These are phyloP conservation scores for Psophocarpus tetragonolobus DNA, from an alignment of 306 rosid genomes.

Conservation along the genomic window DNA sequence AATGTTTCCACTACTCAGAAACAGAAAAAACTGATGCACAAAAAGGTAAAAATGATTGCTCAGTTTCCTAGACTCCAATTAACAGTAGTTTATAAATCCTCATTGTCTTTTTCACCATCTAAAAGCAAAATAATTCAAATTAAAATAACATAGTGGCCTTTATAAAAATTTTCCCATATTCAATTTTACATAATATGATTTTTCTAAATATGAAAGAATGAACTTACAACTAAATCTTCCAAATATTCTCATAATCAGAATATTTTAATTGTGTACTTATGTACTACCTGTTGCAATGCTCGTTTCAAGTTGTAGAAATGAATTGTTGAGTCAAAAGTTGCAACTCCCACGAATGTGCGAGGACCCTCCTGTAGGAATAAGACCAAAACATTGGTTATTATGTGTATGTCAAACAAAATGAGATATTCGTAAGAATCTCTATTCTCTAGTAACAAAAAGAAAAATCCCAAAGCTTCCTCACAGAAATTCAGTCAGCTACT, in stretches of 20 bases:
- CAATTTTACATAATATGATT: constrained; percentile 11
- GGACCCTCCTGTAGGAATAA: constrained; percentile 83
- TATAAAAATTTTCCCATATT: neutral
- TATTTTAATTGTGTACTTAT: neutral
- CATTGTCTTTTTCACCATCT: constrained; percentile 28
- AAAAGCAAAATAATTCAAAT: neutral
- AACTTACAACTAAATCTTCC: neutral
- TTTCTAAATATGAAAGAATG: constrained; percentile 2
- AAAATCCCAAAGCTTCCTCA: neutral
- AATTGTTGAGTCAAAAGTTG: constrained; percentile 94
- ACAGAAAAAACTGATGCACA: neutral
- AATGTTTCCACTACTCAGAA: neutral
- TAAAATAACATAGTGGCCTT: neutral
- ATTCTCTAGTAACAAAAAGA: neutral
- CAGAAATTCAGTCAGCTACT: neutral
- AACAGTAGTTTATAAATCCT: constrained; percentile 4
- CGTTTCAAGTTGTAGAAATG: constrained; percentile 96
- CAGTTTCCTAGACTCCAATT: constrained; percentile 22
- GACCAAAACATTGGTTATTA: constrained; percentile 7
- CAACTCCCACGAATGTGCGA: constrained; percentile 83
- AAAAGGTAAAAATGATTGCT: constrained; percentile 4
- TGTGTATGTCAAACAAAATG: neutral
- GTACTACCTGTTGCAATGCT: constrained; percentile 84
- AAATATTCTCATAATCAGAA: neutral
- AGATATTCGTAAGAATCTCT: neutral